Evolutionary conservation across 2,329 filamentous ascomycete genomes (phyloP), one percentile per base, ranked within the genome.

Genomic region (Phialocephala subalpina): DNA sequence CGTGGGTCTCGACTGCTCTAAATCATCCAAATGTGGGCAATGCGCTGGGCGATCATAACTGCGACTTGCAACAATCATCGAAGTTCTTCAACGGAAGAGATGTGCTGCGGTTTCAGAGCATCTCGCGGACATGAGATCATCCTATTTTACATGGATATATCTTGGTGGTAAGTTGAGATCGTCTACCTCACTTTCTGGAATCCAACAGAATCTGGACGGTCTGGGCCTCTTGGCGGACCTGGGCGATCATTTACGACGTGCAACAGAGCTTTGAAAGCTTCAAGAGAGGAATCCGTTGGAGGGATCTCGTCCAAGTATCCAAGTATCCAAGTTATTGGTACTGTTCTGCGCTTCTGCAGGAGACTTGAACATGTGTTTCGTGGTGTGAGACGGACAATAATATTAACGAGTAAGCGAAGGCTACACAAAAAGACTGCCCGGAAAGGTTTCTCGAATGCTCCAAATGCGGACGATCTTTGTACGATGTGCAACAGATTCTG

Each of bases 1-100:
- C 58, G 35, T 27, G 63, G 63, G 63, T 65, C 58, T 60, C 35
- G 63, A 62, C 16, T 53, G 53, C 38, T 53, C 58, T 40, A 65
- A 49, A 58, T 20, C 7, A 45, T 63, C 64, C 56, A n/a, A 60
- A 66, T 59, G 5, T 22, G 64, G 59, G 27, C 25, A 53, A n/a
- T 57, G 25, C 47, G 55, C 47, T 52, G 33, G 60, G 53, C 55
- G 64, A 35, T 60, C 55, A n/a, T 35, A 29, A 40, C 20, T 66
- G 57, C 60, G 64, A 60, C 6, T 5, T 66, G 64, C 64, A 66
- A 60, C 60, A 66, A 14, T 22, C 4, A 3, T 11, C 7, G 20
- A 4, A 38, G 2, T 38, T 57, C 55, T 36, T 38, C 29, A 22
- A 42, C n/a, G 9, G 55, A 57, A 16, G 14, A 6, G 14, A 27